phyloP scores from a whole-genome alignment of 2,329 filamentous ascomycete species.

The Hypoxylon sp. region DNA sequence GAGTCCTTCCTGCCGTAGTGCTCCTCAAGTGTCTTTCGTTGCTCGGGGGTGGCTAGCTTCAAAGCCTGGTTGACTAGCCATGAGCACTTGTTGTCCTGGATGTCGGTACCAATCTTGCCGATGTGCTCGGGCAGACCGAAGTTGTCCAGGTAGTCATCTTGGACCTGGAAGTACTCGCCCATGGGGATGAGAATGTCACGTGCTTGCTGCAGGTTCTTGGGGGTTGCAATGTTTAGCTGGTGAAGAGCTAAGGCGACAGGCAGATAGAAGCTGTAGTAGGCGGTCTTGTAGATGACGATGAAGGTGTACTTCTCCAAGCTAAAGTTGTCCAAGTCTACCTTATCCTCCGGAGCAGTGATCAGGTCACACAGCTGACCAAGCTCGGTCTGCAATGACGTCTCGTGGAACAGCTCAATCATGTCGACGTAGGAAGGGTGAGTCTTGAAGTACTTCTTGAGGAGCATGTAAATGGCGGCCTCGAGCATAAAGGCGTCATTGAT shows the following conservation, averaged over 20 bases:
- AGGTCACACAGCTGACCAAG: constrained; percentile 94
- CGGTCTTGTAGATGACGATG: constrained; percentile 99
- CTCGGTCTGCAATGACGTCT: constrained; percentile 92
- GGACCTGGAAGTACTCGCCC: constrained; percentile 98
- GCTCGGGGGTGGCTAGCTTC: constrained; percentile 79
- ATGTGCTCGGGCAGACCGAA: constrained; percentile 92
- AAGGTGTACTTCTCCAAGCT: constrained; percentile 94
- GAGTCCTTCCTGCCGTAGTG: constrained; percentile 95
- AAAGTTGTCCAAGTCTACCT: constrained; percentile 94
- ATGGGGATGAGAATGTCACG: constrained; percentile 94
- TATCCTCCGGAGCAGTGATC: constrained; percentile 93
- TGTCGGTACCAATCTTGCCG: constrained; percentile 98
- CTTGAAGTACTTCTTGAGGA: constrained; percentile 94
- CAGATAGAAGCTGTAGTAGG: constrained; percentile 99
- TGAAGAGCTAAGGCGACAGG: constrained; percentile 91
- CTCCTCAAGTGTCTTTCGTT: constrained; percentile 85
- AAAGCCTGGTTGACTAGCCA: constrained; percentile 98
- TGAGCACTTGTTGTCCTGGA: constrained; percentile 99
- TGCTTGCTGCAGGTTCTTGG: constrained; percentile 87
- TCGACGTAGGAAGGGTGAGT: constrained; percentile 88
- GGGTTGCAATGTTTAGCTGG: constrained; percentile 84
- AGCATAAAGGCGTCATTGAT: constrained; percentile 99
- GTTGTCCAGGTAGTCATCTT: constrained; percentile 99
- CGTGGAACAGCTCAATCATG: constrained; percentile 95
- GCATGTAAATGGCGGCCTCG: constrained; percentile 86